These are phyloP conservation scores for Diaporthe humulicola DNA, from an alignment of 2,329 filamentous ascomycete species.

Conservation along the genomic window DNA sequence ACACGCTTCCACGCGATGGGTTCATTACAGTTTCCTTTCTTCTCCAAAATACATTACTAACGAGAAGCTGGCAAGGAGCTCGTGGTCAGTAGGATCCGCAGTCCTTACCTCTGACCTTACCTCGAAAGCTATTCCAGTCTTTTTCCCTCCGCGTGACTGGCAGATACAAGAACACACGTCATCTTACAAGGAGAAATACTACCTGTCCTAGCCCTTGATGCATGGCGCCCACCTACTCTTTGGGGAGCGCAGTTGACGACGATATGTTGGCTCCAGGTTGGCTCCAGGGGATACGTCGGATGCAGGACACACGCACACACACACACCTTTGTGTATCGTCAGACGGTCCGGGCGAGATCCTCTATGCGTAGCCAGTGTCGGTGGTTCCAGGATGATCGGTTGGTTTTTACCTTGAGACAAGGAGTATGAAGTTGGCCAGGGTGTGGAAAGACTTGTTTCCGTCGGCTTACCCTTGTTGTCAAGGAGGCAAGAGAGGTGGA, in stretches of 20 bases:
- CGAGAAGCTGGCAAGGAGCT: constrained; percentile 29
- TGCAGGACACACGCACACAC: no score
- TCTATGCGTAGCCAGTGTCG: not conserved
- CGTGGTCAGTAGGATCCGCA: constrained; percentile 45
- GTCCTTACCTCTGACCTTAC: constrained; percentile 50
- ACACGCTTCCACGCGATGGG: not conserved
- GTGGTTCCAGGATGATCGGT: constrained; percentile 6
- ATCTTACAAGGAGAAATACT: constrained; percentile 37
- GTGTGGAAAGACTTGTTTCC: constrained; percentile 19
- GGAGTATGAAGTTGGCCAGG: not conserved
- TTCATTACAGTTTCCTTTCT: constrained; percentile 12
- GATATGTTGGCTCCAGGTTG: not conserved
- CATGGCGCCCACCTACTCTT: constrained; percentile 9
- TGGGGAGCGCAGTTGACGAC: not conserved
- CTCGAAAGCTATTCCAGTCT: constrained; percentile 38
- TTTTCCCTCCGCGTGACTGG: constrained; percentile 18
- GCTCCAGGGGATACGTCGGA: not conserved
- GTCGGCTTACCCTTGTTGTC: constrained; percentile 48
- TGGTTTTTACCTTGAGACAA: constrained; percentile 33
- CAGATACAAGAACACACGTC: constrained; percentile 31
- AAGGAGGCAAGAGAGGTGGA: constrained; percentile 43
- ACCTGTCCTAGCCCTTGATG: constrained; percentile 39
- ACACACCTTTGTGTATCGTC: not conserved
- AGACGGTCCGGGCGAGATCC: not conserved
- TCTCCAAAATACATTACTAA: constrained; percentile 1